Percentiles rank a stretch among this genome's conserved stretches.
Conservation (phyloP, 1,284 basidiomycete genomes). For the Acaromyces ingoldii region DNA sequence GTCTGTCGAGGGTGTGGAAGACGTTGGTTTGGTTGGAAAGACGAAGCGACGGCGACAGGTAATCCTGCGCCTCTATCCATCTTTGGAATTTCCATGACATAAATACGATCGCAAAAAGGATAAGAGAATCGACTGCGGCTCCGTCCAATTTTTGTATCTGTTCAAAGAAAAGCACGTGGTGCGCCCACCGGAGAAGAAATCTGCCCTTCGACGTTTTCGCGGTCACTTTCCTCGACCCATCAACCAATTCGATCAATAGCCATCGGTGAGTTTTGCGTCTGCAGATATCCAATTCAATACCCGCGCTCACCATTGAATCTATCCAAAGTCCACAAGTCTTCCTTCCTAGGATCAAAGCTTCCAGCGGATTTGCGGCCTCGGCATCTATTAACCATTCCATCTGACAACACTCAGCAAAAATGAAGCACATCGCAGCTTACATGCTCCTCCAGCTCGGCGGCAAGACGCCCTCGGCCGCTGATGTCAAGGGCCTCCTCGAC, state of each 20-base stretch:
- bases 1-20: not conserved
- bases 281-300: no score
- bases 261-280: no score
- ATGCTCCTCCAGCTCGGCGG: conserved; percentile 94
- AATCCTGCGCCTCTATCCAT: not conserved
- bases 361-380: conserved; percentile 49
- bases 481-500: conserved; percentile 82
- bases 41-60: not conserved
- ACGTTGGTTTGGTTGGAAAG: not conserved
- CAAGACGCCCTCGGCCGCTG: conserved; percentile 80
- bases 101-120: not conserved
- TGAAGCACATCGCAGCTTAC: conserved; percentile 59
- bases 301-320: no score
- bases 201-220: no score
- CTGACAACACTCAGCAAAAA: conserved; percentile 14
- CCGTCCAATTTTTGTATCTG: not conserved
- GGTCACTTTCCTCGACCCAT: no score
- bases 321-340: conserved; percentile 67
- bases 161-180: not conserved
- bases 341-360: conserved; percentile 56
- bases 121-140: not conserved
- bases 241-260: no score
- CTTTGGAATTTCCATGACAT: no score
- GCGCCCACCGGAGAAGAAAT: no score
- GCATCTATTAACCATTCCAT: conserved; percentile 9